A percentile compares a stretch with the other conserved stretches of the same genome.
phyloP scores from a whole-genome alignment of 2,329 filamentous ascomycete genomes.

The Rachicladosporium sp. region DNA sequence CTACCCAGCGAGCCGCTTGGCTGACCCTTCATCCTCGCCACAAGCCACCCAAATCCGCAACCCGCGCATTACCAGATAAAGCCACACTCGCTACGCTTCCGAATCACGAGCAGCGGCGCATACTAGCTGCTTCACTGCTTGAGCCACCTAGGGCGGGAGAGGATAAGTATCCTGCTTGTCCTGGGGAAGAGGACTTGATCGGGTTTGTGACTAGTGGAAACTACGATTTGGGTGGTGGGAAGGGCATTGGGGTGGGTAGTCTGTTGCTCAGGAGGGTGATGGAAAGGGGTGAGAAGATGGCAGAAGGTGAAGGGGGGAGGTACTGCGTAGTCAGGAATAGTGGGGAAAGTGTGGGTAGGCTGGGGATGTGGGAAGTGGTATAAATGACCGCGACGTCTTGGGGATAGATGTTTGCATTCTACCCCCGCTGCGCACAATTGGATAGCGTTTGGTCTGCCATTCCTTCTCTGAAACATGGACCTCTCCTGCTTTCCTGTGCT shows the following conservation, averaged over 20 bases:
- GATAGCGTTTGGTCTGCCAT: too few species aligned
- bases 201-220: conserved; percentile 85
- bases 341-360: conserved; percentile 64
- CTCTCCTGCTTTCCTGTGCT: too few species aligned
- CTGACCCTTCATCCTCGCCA: conserved; percentile 41
- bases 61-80: conserved; percentile 14
- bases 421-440: too few species aligned
- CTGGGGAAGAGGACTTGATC: conserved; percentile 61
- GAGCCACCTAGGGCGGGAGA: conserved; percentile 29
- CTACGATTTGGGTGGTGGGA: conserved; percentile 66
- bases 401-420: too few species aligned
- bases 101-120: conserved; percentile 32
- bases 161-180: conserved; percentile 51
- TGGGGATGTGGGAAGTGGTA: conserved; percentile 65
- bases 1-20: conserved; percentile 57
- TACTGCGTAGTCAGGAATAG: conserved; percentile 73
- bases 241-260: conserved; percentile 62
- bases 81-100: conserved; percentile 17
- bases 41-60: conserved; percentile 13
- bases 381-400: conserved; percentile 2
- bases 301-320: conserved; percentile 31
- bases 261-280: conserved; percentile 50
- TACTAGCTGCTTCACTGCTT: conserved; percentile 29
- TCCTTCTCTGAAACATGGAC: too few species aligned
- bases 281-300: conserved; percentile 22